Conservation (phyloP, 371 early-diverging fungal genomes). For the Mortierella sp. region DNA sequence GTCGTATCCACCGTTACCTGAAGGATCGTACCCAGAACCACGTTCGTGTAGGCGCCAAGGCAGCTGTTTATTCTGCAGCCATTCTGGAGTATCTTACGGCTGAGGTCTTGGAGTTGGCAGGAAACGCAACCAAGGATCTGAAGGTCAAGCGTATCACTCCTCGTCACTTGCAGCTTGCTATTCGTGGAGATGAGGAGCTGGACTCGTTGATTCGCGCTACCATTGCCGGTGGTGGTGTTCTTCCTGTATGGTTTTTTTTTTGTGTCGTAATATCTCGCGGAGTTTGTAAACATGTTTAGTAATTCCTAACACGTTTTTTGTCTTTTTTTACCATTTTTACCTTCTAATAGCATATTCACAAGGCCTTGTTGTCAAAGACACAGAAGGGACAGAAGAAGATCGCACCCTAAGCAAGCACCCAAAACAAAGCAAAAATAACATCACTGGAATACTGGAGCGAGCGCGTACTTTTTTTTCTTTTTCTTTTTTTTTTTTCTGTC, state of each 20-base stretch:
- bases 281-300: neutral
- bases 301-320: neutral
- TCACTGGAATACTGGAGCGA: neutral
- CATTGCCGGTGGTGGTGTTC: constrained; percentile 91
- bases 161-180: constrained; percentile 90
- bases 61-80: constrained; percentile 92
- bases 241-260: constrained; percentile 59
- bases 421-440: too few species aligned
- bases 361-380: constrained; percentile 73
- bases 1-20: constrained; percentile 92
- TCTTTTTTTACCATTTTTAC: constrained; percentile 19
- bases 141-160: constrained; percentile 93
- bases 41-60: constrained; percentile 89
- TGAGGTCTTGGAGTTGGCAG: constrained; percentile 92
- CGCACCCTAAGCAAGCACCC: constrained; percentile 36
- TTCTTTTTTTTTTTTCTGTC: too few species aligned
- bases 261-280: neutral
- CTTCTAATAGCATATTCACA: constrained; percentile 70
- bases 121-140: constrained; percentile 91
- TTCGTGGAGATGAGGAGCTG: constrained; percentile 92
- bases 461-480: neutral
- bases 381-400: constrained; percentile 65
- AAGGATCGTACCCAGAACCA: constrained; percentile 82
- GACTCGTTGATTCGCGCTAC: constrained; percentile 90
- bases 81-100: constrained; percentile 93